Conservation (phyloP, 208 protist species). For the Blastocrithidia nonstop region DNA sequence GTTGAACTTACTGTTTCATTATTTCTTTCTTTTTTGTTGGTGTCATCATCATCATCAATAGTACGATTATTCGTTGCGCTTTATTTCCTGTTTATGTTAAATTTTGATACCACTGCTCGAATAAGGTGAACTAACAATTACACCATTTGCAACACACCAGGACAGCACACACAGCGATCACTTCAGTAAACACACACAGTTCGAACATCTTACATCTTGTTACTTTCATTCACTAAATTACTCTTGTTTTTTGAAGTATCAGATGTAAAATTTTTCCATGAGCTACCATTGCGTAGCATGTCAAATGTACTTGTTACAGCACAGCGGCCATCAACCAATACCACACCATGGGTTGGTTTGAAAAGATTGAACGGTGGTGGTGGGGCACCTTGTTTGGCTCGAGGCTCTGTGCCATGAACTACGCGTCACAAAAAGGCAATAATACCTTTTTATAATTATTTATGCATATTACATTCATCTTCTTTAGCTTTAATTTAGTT, state of each 20-base stretch:
- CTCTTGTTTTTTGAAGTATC: too few species aligned
- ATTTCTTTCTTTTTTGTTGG: neutral
- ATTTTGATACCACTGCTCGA: slow-evolving; percentile 6
- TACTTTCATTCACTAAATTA: neutral
- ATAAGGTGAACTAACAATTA: slow-evolving; percentile 23
- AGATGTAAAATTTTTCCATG: too few species aligned
- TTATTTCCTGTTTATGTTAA: neutral
- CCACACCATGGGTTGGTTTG: slow-evolving; percentile 10
- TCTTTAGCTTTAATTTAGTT: too few species aligned
- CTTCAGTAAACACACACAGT: slow-evolving; percentile 46
- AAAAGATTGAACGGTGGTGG: slow-evolving; percentile 13
- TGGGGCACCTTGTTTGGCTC: slow-evolving; percentile 15
- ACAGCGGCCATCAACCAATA: slow-evolving; percentile 12
- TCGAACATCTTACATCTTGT: neutral
- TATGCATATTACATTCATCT: too few species aligned
- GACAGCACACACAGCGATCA: slow-evolving; percentile 41
- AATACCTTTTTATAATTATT: slow-evolving; percentile 1
- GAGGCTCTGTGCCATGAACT: slow-evolving; percentile 8
- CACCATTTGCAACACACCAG: slow-evolving; percentile 24
- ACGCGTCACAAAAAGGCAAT: slow-evolving; percentile 15
- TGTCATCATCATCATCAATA: neutral
- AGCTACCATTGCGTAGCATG: slow-evolving; percentile 3
- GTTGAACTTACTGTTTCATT: neutral
- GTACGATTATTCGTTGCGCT: neutral
- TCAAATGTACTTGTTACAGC: slow-evolving; percentile 19